Base-by-base conservation (phyloP, 345 rosid genomes). In the Fremontodendron californicum region DNA sequence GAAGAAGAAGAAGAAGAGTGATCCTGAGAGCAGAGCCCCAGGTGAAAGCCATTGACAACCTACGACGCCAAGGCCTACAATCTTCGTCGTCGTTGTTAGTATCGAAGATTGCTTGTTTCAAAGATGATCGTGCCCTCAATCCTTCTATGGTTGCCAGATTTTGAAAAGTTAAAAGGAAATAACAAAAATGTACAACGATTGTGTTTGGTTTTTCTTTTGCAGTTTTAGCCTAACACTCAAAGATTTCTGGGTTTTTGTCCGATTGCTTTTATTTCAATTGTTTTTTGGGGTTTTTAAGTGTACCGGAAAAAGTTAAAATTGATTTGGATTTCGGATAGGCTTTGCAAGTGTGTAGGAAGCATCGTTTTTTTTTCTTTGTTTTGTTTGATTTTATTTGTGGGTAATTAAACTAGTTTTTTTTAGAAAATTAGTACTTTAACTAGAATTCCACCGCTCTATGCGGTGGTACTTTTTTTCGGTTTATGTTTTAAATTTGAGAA, bases 11-110 rank as follows among this genome's bases (percentile, higher is more conserved):
- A 69, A 96, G 89, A 78, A 96, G 86, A 27, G 88, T 76, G 81
- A 94, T 78, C 81, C 97, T 83, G 61, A 92, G 84, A 80, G 88
- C 97, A 77, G 97, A 89, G 76, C 85, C 87, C 97, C 92, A 88
- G 39, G 92, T 77, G 35, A 88, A 83, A 73, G 93, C 94, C 97
- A 94, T 92, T 15, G 85, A 87, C 60, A 90, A 86, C 69, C 84
- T 66, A 39, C 84, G 89, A 75, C 90, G 88, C 87, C 90, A 88
- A 85, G 84, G 90, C 84, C 92, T 75, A 78, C 85, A 82, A n/a
- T 48, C 82, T 73, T 84, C 86, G 82, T 81, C 89, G 78, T 83
- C 78, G 84, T 72, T 69, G 40, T 76, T 79, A 81, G 18, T 77
- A 15, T 79, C 87, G 31, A 82, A 76, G 55, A 66, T 31, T 4